Evolutionary conservation across 202 grass and related monocot species (phyloP).

Genomic region (Eragrostis tef): DNA sequence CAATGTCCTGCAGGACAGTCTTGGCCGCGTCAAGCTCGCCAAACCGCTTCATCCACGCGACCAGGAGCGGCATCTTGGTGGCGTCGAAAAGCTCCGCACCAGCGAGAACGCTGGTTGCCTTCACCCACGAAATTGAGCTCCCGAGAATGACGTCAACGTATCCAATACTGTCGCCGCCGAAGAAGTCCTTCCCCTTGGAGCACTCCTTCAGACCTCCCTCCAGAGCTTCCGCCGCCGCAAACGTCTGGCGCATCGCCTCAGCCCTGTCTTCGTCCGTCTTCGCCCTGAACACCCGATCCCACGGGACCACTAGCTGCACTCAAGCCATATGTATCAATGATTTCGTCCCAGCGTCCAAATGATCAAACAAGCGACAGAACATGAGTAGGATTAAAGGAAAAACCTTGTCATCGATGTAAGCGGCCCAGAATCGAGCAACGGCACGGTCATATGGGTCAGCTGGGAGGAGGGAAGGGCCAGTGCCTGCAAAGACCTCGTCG

Average conservation of each 20-base stretch:
- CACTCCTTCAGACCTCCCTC: slow-evolving; percentile 39
- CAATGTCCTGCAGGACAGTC: slow-evolving; percentile 33
- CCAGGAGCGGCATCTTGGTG: slow-evolving; percentile 41
- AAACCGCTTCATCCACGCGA: slow-evolving; percentile 46
- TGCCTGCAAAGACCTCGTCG: slow-evolving; percentile 39
- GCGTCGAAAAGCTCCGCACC: slow-evolving; percentile 39
- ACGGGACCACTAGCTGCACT: slow-evolving; percentile 6
- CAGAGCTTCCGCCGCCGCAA: neutral
- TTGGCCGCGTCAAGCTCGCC: slow-evolving; percentile 26
- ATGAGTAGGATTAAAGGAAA: neutral
- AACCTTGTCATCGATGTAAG: slow-evolving; percentile 54
- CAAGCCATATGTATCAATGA: neutral
- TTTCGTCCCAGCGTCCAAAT: no score
- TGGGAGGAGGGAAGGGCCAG: slow-evolving; percentile 40
- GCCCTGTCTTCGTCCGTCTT: slow-evolving; percentile 36
- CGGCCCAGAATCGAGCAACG: slow-evolving; percentile 52
- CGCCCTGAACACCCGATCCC: neutral
- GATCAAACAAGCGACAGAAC: neutral
- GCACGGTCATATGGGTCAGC: slow-evolving; percentile 49
- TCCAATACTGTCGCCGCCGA: slow-evolving; percentile 44
- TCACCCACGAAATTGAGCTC: neutral
- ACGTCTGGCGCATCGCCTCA: neutral
- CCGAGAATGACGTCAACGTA: slow-evolving; percentile 52
- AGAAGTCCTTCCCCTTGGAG: slow-evolving; percentile 48
- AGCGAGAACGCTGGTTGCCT: neutral